Evolutionary conservation across 352 stramenopile species (phyloP).

Genomic region (Thalassiosira hispida): DNA sequence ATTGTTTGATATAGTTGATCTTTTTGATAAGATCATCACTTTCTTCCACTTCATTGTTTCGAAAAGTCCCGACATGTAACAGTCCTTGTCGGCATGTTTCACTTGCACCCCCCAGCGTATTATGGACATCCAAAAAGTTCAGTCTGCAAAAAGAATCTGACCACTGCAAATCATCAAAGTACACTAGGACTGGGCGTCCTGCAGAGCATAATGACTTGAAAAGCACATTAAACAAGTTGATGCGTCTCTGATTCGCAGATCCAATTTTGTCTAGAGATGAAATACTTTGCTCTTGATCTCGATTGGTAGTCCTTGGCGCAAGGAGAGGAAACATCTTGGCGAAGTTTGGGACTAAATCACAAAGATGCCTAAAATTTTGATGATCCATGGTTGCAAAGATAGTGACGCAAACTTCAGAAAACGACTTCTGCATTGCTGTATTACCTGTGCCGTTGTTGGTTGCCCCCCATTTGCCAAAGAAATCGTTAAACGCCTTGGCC

Average conservation of each 20-base stretch:
- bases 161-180: slow-evolving; percentile 26
- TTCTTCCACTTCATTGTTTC: slow-evolving; percentile 25
- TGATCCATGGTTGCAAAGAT: slow-evolving; percentile 19
- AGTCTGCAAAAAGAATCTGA: neutral
- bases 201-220: slow-evolving; percentile 2
- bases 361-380: slow-evolving; percentile 17
- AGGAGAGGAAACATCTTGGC: slow-evolving; percentile 8
- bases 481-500: slow-evolving; percentile 18
- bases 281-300: slow-evolving; percentile 6
- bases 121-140: neutral
- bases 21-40: slow-evolving; percentile 1
- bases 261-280: slow-evolving; percentile 9
- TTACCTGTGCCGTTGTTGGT: neutral
- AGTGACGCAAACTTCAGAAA: slow-evolving; percentile 12
- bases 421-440: slow-evolving; percentile 11
- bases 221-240: slow-evolving; percentile 5
- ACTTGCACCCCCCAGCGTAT: neutral
- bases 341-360: slow-evolving; percentile 25
- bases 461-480: slow-evolving; percentile 17
- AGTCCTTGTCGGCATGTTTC: slow-evolving; percentile 1
- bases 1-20: slow-evolving; percentile 15
- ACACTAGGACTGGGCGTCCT: slow-evolving; percentile 9
- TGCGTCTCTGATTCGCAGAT: neutral
- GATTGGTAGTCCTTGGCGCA: neutral
- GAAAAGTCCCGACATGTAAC: slow-evolving; percentile 20